Percentiles rank a stretch among this genome's conserved stretches.
These are phyloP conservation scores for Phylloporus scabripes DNA, from an alignment of 768 basidiomycete genomes.

Conservation along the genomic window DNA sequence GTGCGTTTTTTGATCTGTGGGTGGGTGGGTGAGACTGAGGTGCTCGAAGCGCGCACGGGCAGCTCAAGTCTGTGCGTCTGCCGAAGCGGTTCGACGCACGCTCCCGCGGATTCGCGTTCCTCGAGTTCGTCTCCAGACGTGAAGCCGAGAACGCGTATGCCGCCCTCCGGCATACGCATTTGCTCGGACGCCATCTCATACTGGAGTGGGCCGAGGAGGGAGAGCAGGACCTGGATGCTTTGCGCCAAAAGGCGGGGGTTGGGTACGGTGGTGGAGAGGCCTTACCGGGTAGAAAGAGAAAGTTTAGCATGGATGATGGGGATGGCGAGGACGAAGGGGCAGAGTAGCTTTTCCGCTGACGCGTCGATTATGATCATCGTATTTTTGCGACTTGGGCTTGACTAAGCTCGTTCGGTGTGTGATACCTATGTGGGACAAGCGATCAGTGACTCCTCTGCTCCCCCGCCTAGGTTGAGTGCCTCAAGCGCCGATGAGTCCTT, in stretches of 20 bases:
- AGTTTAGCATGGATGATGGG: slow-evolving; percentile 51
- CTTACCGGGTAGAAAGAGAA: slow-evolving; percentile 72
- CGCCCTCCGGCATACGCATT: slow-evolving; percentile 88
- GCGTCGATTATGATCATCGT: background rate
- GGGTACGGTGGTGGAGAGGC: slow-evolving; percentile 65
- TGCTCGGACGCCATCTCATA: slow-evolving; percentile 92
- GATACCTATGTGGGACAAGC: too few species aligned
- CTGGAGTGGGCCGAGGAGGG: slow-evolving; percentile 91
- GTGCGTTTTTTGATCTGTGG: slow-evolving; percentile 42
- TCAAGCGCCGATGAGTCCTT: too few species aligned
- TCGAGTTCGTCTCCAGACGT: slow-evolving; percentile 85
- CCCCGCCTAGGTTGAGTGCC: too few species aligned
- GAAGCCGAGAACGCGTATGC: slow-evolving; percentile 89
- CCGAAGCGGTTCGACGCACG: slow-evolving; percentile 88
- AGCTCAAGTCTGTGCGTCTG: slow-evolving; percentile 89
- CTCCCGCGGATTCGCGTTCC: slow-evolving; percentile 92
- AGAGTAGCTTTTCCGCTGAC: slow-evolving; percentile 2
- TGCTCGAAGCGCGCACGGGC: slow-evolving; percentile 68
- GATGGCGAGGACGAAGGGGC: slow-evolving; percentile 31
- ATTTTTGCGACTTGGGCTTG: too few species aligned
- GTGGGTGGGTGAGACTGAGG: background rate
- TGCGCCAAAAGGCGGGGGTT: slow-evolving; percentile 77
- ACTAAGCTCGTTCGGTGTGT: too few species aligned
- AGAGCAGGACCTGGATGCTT: slow-evolving; percentile 67
- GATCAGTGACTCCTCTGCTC: too few species aligned